Base-by-base conservation (phyloP, 2,329 filamentous ascomycete genomes). In the Sclerotinia nivalis region DNA sequence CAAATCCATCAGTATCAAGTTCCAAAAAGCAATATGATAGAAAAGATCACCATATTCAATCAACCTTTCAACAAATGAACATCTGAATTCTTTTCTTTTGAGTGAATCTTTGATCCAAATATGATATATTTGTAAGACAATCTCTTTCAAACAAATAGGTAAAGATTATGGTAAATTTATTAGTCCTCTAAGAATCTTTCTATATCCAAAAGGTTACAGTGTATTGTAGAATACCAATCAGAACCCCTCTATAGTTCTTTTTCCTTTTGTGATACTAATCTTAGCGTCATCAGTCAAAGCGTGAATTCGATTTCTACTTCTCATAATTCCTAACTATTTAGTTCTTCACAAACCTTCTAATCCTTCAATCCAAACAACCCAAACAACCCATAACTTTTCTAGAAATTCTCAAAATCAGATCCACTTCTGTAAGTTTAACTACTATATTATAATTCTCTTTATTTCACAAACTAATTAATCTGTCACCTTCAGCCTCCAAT, bases 1-100 rank as follows among this genome's bases (percentile, higher is more conserved):
- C 49, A 71, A 31, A 6, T 20, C 2, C 2, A 69, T 62, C 52
- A 73, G 54, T 69, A 66, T 70, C 64, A 72, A 66, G 28, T 64
- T 66, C 31, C 13, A 64, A 66, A 60, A 25, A 71, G 43, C 4
- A 64, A 59, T 52, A 20, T 55, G 47, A 31, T 34, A 28, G 34
- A 34, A 54, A 28, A 31, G 28, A 22, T 65, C 58, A 69, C 67
- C 67, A 69, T 69, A 37, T 34, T 69, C 13, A 54, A 62, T 12
- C 12, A 6, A 62, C 20, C 22, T 45, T 22, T 20, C 13, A 47
- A 25, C 43, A 52, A 56, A 54, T 60, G 28, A 61, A 60, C 12
- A 47, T 2, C 45, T 25, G 55, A 20, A 34, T 49, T 15, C 7
- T 49, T 68, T 50, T 25, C 31, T 43, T 68, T 49, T 40, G 37